phyloP scores from a whole-genome alignment of 352 stramenopile genomes.

The Pythium brassicae region DNA sequence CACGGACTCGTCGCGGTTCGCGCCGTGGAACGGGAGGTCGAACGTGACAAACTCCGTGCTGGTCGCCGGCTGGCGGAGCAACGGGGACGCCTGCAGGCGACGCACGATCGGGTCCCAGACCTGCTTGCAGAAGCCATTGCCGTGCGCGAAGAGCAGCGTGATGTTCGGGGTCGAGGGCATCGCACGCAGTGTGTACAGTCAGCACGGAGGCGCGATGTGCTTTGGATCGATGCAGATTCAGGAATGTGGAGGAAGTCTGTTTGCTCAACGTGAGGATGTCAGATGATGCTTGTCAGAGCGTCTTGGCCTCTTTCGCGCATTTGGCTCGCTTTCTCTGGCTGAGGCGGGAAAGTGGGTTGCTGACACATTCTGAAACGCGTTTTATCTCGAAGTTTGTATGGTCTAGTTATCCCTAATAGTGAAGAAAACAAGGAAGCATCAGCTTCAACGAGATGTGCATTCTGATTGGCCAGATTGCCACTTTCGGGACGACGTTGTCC shows the following conservation, averaged over 20 bases:
- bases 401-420: too few relatives aligned
- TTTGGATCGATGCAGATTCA: too few relatives aligned
- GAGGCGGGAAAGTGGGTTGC: background rate
- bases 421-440: too few relatives aligned
- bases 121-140: conserved; percentile 40
- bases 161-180: background rate
- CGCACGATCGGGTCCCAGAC: conserved; percentile 42
- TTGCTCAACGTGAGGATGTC: too few relatives aligned
- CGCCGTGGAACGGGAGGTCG: conserved; percentile 51
- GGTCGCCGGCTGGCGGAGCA: conserved; percentile 16
- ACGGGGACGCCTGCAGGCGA: conserved; percentile 23
- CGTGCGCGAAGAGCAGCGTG: conserved; percentile 51
- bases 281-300: too few relatives aligned
- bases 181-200: too few relatives aligned
- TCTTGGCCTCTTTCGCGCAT: background rate
- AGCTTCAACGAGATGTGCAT: too few relatives aligned
- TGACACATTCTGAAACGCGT: too few relatives aligned
- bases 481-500: background rate
- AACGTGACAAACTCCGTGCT: conserved; percentile 25
- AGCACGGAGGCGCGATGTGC: too few relatives aligned
- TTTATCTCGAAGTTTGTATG: too few relatives aligned
- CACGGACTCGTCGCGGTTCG: conserved; percentile 34
- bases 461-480: too few relatives aligned
- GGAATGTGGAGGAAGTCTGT: too few relatives aligned
- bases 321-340: background rate